Conservation (phyloP, 768 basidiomycete species). For the Hypholoma fasciculare region DNA sequence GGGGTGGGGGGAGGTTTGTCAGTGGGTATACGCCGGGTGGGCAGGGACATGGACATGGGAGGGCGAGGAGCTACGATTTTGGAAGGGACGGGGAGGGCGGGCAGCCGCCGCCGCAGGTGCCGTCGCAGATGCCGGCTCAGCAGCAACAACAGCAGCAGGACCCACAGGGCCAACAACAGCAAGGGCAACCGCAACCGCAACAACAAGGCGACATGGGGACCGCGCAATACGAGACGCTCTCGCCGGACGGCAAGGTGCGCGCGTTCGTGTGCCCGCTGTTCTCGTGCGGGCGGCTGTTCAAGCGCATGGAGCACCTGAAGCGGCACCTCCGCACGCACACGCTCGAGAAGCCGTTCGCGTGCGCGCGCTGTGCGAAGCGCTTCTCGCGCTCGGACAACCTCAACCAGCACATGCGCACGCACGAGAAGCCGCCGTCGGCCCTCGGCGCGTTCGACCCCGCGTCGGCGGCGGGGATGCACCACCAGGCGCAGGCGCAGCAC, state of each 20-base stretch:
- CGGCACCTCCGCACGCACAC: slow-evolving; percentile 88
- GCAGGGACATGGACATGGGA: slow-evolving; percentile 11
- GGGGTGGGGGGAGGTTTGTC: neutral
- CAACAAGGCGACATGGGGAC: slow-evolving; percentile 13
- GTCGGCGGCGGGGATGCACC: slow-evolving; percentile 25
- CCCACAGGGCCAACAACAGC: slow-evolving; percentile 8
- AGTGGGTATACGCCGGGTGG: neutral
- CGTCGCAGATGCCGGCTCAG: neutral
- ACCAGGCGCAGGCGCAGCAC: slow-evolving; percentile 24
- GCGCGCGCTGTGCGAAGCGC: slow-evolving; percentile 71
- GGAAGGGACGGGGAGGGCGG: slow-evolving; percentile 27
- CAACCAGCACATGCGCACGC: slow-evolving; percentile 83
- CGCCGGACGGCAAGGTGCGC: slow-evolving; percentile 46
- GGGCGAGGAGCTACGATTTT: slow-evolving; percentile 32
- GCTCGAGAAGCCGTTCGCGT: slow-evolving; percentile 82
- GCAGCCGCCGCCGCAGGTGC: slow-evolving; percentile 13
- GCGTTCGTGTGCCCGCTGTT: slow-evolving; percentile 82
- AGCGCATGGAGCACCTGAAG: slow-evolving; percentile 90
- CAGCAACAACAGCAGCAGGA: slow-evolving; percentile 7
- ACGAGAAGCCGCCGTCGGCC: slow-evolving; percentile 44
- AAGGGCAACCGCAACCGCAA: neutral
- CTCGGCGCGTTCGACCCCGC: slow-evolving; percentile 11
- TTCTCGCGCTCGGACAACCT: slow-evolving; percentile 92
- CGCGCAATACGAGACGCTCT: slow-evolving; percentile 30
- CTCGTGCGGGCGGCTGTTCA: slow-evolving; percentile 85